These are phyloP conservation scores for Epipyxis sp. DNA, from an alignment of 108 stramenopile species.

Conservation along the genomic window DNA sequence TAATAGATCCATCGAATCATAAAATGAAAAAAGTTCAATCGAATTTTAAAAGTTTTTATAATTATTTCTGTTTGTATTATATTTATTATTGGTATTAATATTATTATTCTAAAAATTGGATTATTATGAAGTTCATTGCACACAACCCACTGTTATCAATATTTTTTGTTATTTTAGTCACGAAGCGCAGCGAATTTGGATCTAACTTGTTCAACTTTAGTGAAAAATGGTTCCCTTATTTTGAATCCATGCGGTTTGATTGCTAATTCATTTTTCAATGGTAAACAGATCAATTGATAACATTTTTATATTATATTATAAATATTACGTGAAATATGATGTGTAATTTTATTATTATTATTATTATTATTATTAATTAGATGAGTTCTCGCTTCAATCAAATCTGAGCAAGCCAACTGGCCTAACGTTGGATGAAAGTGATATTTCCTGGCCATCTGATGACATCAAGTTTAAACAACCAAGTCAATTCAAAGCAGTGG, in stretches of 20 bases:
- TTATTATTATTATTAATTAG: neutral
- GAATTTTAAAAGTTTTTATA: neutral
- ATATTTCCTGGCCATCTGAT: slow-evolving; percentile 93
- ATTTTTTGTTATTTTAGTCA: too few relatives aligned
- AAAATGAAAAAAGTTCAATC: neutral
- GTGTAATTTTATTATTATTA: neutral
- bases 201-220: neutral
- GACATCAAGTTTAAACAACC: slow-evolving; percentile 78
- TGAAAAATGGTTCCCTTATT: slow-evolving; percentile 36
- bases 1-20: slow-evolving; percentile 11
- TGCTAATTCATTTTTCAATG: slow-evolving; percentile 95
- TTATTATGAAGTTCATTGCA: neutral
- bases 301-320: neutral
- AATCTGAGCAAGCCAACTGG: neutral
- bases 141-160: slow-evolving; percentile 43
- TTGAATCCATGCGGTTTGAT: slow-evolving; percentile 97
- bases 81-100: slow-evolving; percentile 27
- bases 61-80: neutral
- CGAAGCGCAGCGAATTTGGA: neutral
- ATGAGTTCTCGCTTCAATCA: neutral
- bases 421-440: slow-evolving; percentile 67
- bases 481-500: slow-evolving; percentile 61
- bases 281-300: slow-evolving; percentile 1
- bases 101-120: slow-evolving; percentile 28
- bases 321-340: too few relatives aligned